Evolutionary conservation across 805 yeast species (phyloP), one percentile per base, ranked within the genome.

Genomic region (Saturnispora mendoncae): DNA sequence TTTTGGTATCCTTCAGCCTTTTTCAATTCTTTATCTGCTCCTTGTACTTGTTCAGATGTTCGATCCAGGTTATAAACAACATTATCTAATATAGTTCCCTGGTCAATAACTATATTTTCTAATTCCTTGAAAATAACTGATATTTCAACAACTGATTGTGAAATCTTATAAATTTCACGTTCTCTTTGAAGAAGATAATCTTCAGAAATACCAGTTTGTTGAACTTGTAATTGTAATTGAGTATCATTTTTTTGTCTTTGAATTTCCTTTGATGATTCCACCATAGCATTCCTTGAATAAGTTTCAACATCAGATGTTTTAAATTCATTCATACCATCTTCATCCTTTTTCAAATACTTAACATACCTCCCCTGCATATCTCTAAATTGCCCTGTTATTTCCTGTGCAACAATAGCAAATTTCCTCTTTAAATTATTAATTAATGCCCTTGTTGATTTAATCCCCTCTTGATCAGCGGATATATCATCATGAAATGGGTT

Each of bases 91-190:
- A 92, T 72, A 0, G 96, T 85, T 1, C 98, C 98, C 62, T 92
- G 98, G 54, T 92, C 97, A 42, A 92, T 82, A 33, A 92, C 84
- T 71, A 92, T 69, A 29, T 78, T 76, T 54, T 94, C 97, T 74
- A 92, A 74, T 55, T 92, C 97, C 57, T 83, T 82, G 66, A 92
- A 92, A 34, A 92, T 90, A 1, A 90, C 85, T 24, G 94, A 83
- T 1, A 92, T 84, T 57, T 92, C 99, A 31, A 90, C 66, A 34
- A 92, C 94, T 39, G 97, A 95, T 67, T 84, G 85, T 4, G 98
- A 97, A 41, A 92, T 71, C 50, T 82, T 83, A 25, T 83, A 82
- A 40, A 92, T 92, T 55, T 90, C 98, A 40, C 78, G 74, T 55
- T 92, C 98, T 41, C 98, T 69, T 51, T 83, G 85, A 42, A 76